phyloP scores from a whole-genome alignment of 1,139 yeast species.

The Lodderomyces theae region DNA sequence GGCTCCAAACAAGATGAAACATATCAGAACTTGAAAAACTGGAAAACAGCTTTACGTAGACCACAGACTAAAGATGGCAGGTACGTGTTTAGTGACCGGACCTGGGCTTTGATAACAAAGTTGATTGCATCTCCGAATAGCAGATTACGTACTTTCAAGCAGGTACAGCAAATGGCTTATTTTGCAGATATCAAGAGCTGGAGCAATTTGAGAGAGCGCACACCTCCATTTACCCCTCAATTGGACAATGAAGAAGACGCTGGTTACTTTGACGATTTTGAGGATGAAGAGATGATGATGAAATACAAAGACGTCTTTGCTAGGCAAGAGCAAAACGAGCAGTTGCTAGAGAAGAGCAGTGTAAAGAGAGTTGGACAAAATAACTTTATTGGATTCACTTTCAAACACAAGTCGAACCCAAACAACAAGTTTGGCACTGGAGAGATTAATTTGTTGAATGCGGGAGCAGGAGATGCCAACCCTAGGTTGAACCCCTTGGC shows the following conservation, averaged over 20 bases:
- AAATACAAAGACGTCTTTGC: conserved; percentile 96
- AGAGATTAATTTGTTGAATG: conserved; percentile 40
- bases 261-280: conserved; percentile 97
- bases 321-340: conserved; percentile 81
- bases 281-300: conserved; percentile 95
- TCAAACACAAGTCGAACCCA: conserved; percentile 79
- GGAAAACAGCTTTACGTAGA: conserved; percentile 84
- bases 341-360: conserved; percentile 63
- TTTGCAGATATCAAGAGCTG: conserved; percentile 77
- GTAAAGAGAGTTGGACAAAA: conserved; percentile 32
- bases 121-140: conserved; percentile 77
- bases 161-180: conserved; percentile 75
- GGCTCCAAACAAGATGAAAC: conserved; percentile 95
- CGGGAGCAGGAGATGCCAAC: conserved; percentile 18
- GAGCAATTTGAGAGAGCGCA: conserved; percentile 60
- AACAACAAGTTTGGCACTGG: conserved; percentile 46
- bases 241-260: conserved; percentile 97
- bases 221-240: conserved; percentile 96
- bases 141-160: conserved; percentile 75
- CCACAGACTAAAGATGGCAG: conserved; percentile 93
- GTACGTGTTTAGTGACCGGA: conserved; percentile 90
- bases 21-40: conserved; percentile 86
- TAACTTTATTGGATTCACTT: conserved; percentile 94
- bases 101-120: conserved; percentile 84
- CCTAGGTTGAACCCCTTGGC: conserved; percentile 42